Base-by-base conservation (phyloP, 139 green algal genomes). In the Micromonas commoda region DNA sequence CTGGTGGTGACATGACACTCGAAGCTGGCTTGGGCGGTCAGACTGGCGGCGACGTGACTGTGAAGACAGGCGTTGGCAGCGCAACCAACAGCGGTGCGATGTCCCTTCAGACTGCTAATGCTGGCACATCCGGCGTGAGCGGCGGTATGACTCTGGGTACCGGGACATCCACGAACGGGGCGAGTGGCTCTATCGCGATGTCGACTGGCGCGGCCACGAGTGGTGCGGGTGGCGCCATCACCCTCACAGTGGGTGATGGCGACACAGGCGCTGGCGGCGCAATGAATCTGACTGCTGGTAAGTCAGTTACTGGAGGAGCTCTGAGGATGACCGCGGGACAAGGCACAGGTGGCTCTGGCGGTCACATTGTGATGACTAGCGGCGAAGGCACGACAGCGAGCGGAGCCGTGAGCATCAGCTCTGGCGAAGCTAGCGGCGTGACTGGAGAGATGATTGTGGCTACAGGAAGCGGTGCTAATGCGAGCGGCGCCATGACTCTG, bases 1-100 rank as follows among this genome's bases (percentile, higher is more conserved):
- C 52, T 24, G 69, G 69, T 71, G 69, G 69, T 24, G 35, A 72
- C 33, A 77, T 77, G 26, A 71, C 20, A 21, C 68, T 77, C 26
- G 35, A n/a, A 21, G 69, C 34, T 20, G 69, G 69, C 69, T 31
- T 20, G 21, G 64, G 16, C 13, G 21, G 21, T 71, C 20, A 20
- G 20, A 71, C 64, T 39, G 73, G 73, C 54, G 73, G 74, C 28
- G 31, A 5, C 61, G 33, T 73, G 23, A 28, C 26, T 5, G 23
- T 73, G 23, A 53, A 9, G 5, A 28, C 16, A 13, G 66, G 66
- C 34, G 29, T 53, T 21, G 26, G 23, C n/a, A 28, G 23, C 21
- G 6, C 4, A 28, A 13, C 66, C 21, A 51, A 9, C 6, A 28
- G 66, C 33, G 66, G 66, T 54, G 23, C 6, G 9, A 51, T 73